phyloP scores from a whole-genome alignment of 495 filamentous ascomycete species.

The Neurospora sp. region DNA sequence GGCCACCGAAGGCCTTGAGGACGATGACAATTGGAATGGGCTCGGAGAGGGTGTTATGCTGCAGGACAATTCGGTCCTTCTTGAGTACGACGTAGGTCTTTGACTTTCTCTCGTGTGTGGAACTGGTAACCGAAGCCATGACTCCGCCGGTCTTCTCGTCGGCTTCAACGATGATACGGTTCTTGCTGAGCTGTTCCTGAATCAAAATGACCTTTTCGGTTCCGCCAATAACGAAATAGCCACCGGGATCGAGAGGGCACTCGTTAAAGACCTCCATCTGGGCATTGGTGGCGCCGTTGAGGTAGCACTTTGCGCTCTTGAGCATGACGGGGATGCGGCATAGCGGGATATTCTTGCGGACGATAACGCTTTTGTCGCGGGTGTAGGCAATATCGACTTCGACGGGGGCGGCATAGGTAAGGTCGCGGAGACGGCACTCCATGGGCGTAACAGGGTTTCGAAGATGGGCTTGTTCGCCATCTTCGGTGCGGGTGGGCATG shows the following conservation, averaged over 20 bases:
- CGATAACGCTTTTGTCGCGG: conserved; percentile 60
- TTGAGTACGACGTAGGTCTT: conserved; percentile 92
- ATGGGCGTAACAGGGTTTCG: conserved; percentile 69
- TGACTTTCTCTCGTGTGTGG: conserved; percentile 91
- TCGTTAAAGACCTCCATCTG: conserved; percentile 85
- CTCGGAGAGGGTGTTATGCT: conserved; percentile 87
- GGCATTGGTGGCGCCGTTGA: conserved; percentile 66
- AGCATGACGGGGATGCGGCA: conserved; percentile 95
- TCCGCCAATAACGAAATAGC: conserved; percentile 83
- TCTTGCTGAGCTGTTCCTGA: conserved; percentile 97
- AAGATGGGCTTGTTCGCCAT: conserved; percentile 43
- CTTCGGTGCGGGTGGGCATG: conserved; percentile 64
- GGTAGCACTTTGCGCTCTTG: conserved; percentile 81
- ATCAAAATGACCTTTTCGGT: conserved; percentile 97
- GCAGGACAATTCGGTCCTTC: conserved; percentile 79
- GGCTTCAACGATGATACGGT: conserved; percentile 91
- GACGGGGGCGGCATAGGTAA: conserved; percentile 90
- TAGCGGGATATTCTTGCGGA: conserved; percentile 61
- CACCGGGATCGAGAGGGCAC: conserved; percentile 90
- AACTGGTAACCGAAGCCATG: conserved; percentile 96
- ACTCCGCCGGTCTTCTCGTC: conserved; percentile 83
- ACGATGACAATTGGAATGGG: conserved; percentile 86
- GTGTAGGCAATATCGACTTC: conserved; percentile 81
- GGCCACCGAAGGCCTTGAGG: conserved; percentile 87
- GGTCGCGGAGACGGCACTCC: conserved; percentile 89